Base-by-base conservation (phyloP, 805 yeast species). In the Hermanozyma aechmeae region DNA sequence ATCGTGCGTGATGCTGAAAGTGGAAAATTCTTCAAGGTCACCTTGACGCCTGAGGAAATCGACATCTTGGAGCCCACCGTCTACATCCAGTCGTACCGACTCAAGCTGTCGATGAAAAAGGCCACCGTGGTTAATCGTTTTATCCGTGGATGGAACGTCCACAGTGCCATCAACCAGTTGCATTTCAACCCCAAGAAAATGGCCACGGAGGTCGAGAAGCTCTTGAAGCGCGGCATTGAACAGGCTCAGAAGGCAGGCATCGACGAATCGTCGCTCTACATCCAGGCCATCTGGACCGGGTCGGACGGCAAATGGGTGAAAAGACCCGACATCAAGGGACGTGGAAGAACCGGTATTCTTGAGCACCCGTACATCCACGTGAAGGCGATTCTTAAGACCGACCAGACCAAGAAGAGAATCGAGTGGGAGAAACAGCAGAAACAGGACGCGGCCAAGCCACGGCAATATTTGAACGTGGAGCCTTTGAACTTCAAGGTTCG, bases 241-340 rank as follows among this genome's bases (percentile, higher is more conserved):
- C 85, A 83, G 46, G 85, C 87, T 14, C 60, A 70, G 33, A 61
- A 58, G 23, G 53, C 79, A 39, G 75, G 76, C 3, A 54, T 80
- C 36, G 56, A 76, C 36, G 69, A 74, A 15, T 71, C 78, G 34
- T 70, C 70, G 22, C 52, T 86, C 24, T 83, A 79, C 45, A 70
- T 89, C 32, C 73, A 78, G 25, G 82, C 82, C 47, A 73, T 86
- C 34, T 89, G 96, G 96, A 76, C 76, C 16, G 96, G 96, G 24
- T 76, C 86, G 33, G 97, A 89, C 53, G 95, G 95, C 13, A 48
- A 57, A 29, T 75, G 80, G 77, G 45, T 50, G 16, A 78, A 73
- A 52, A 71, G 92, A 51, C 55, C 76, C 7, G 96, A 89, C 43
- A 67, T 70, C 50, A 86, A 85, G 61, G 95, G 92, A 39, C 76